Evolutionary conservation across 2,329 filamentous ascomycete genomes (phyloP).

Genomic region (Pseudogymnoascus sp.): DNA sequence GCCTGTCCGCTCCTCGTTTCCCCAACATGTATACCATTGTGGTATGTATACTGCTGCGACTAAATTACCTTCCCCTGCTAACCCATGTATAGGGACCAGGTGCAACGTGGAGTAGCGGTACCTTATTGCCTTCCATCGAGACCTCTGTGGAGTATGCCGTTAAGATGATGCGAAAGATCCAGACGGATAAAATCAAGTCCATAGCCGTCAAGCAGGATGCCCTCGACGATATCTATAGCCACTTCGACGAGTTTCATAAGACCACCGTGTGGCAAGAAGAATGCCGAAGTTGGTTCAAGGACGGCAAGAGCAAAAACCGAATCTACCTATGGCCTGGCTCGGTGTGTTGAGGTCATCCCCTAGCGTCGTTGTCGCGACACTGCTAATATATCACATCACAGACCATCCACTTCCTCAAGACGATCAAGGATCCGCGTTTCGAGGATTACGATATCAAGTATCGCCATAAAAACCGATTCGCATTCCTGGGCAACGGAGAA

Average conservation of each 20-base stretch:
- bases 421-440: conserved; percentile 32
- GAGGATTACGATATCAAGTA: conserved; percentile 37
- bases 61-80: background rate
- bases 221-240: conserved; percentile 31
- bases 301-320: conserved; percentile 29
- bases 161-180: conserved; percentile 27
- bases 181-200: conserved; percentile 27
- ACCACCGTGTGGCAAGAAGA: conserved; percentile 31
- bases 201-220: conserved; percentile 28
- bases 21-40: conserved; percentile 22
- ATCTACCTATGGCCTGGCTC: conserved; percentile 41
- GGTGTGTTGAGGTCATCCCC: conserved; percentile 27
- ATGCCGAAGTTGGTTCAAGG: conserved; percentile 42
- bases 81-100: conserved; percentile 27
- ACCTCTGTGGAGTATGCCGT: conserved; percentile 29
- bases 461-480: conserved; percentile 31
- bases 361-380: background rate
- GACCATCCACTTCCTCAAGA: conserved; percentile 35
- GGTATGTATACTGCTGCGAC: conserved; percentile 9
- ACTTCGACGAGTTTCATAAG: conserved; percentile 36
- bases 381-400: conserved; percentile 22
- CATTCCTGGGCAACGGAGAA: conserved; percentile 34
- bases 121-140: conserved; percentile 30
- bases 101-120: conserved; percentile 37
- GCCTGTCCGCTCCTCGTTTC: conserved; percentile 17